These are phyloP conservation scores for Phytopythium aichiense DNA, from an alignment of 352 stramenopile genomes.

Conservation along the genomic window DNA sequence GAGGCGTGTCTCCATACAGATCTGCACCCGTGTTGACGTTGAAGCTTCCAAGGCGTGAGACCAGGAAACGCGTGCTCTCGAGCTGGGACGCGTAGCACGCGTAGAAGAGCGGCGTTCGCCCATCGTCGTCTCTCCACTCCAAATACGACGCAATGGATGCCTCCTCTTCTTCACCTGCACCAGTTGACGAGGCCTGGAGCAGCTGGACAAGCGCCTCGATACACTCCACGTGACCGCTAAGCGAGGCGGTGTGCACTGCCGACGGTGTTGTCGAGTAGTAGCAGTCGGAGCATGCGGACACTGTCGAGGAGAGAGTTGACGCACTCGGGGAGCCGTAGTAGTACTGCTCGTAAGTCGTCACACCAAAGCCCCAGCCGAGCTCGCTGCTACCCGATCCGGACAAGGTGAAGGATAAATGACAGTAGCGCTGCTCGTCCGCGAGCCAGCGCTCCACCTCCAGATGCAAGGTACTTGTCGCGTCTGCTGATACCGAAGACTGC, in stretches of 20 bases:
- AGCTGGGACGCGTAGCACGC: slow-evolving; percentile 58
- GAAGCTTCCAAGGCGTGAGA: not conserved
- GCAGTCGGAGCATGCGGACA: slow-evolving; percentile 43
- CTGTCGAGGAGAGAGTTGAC: not conserved
- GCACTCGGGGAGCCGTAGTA: slow-evolving; percentile 24
- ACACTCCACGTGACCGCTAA: slow-evolving; percentile 48
- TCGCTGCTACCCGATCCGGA: not conserved
- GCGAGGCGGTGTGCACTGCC: slow-evolving; percentile 48
- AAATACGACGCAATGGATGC: slow-evolving; percentile 12
- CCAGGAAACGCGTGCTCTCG: slow-evolving; percentile 37
- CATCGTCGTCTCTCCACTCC: slow-evolving; percentile 58
- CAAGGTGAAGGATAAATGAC: slow-evolving; percentile 21
- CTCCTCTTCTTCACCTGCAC: slow-evolving; percentile 1
- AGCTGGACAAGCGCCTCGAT: slow-evolving; percentile 34
- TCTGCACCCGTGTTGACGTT: slow-evolving; percentile 17
- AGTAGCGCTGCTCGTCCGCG: slow-evolving; percentile 36
- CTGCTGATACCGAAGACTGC: slow-evolving; percentile 11
- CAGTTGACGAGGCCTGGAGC: slow-evolving; percentile 3
- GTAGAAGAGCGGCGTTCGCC: slow-evolving; percentile 68
- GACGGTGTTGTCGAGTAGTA: slow-evolving; percentile 53
- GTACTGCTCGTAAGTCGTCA: slow-evolving; percentile 54
- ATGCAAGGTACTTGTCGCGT: slow-evolving; percentile 8
- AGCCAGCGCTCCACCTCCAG: slow-evolving; percentile 52
- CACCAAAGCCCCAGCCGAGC: not conserved
- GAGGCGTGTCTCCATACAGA: slow-evolving; percentile 50